A percentile compares a stretch with the other conserved stretches of the same genome.
phyloP scores from a whole-genome alignment of 495 filamentous ascomycete genomes.

The Emericellopsis terricola region DNA sequence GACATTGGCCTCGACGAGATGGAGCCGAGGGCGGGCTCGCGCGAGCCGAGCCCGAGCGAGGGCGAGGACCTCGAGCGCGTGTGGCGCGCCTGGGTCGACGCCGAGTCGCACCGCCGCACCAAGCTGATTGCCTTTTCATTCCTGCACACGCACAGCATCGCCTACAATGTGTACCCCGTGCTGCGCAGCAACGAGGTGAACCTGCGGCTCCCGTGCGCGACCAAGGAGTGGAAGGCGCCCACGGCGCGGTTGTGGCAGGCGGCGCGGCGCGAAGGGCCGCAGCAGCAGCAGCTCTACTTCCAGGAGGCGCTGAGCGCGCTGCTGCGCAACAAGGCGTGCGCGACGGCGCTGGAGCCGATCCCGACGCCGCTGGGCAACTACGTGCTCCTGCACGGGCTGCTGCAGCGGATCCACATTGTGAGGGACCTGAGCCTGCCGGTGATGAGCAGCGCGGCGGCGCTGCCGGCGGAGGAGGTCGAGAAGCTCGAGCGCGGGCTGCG shows the following conservation, averaged over 20 bases:
- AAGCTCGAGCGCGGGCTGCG: constrained; percentile 12
- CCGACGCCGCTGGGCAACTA: constrained; percentile 31
- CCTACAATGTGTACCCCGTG: constrained; percentile 33
- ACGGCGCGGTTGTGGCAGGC: constrained; percentile 27
- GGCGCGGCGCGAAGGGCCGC: constrained; percentile 4
- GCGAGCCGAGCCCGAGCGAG: too few relatives aligned
- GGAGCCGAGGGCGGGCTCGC: constrained; percentile 1
- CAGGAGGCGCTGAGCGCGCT: constrained; percentile 1
- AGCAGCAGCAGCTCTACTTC: constrained; percentile 4
- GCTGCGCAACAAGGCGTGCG: not conserved
- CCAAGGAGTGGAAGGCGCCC: constrained; percentile 31
- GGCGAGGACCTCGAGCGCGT: constrained; percentile 11
- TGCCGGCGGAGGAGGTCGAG: constrained; percentile 2
- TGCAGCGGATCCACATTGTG: constrained; percentile 27
- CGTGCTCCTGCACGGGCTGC: constrained; percentile 32
- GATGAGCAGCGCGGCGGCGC: constrained; percentile 1
- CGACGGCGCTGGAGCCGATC: not conserved
- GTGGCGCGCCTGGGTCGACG: constrained; percentile 30
- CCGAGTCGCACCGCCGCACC: constrained; percentile 28
- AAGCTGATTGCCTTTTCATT: constrained; percentile 34
- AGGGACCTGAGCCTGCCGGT: constrained; percentile 1
- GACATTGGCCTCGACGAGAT: not conserved
- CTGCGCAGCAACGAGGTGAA: constrained; percentile 30
- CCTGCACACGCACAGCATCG: constrained; percentile 33
- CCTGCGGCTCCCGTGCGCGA: constrained; percentile 29